A percentile compares a stretch with the other conserved stretches of the same genome.
Evolutionary conservation across 1,139 yeast genomes (phyloP).

Genomic region (Taiozyma sp.): DNA sequence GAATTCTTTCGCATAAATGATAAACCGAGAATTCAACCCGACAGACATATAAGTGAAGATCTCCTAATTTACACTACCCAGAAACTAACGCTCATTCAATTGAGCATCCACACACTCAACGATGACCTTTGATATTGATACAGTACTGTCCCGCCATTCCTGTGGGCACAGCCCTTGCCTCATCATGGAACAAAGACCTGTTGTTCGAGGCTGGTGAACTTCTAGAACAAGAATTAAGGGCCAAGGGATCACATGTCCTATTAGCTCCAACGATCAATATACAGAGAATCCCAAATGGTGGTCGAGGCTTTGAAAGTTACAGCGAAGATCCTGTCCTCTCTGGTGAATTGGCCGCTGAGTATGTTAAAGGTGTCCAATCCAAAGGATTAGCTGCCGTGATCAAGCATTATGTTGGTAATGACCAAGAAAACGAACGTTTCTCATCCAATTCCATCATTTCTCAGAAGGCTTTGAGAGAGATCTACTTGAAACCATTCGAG

Average conservation of each 20-base stretch:
- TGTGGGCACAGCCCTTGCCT: constrained; percentile 31
- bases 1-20: neutral
- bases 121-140: constrained; percentile 34
- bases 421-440: constrained; percentile 48
- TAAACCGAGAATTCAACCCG: neutral
- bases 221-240: constrained; percentile 43
- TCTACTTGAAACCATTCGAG: constrained; percentile 55
- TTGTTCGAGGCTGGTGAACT: constrained; percentile 37
- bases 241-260: constrained; percentile 49
- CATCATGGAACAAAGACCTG: constrained; percentile 33
- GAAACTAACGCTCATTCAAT: too few relatives aligned
- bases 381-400: constrained; percentile 46
- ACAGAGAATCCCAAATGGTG: constrained; percentile 54
- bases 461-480: constrained; percentile 52
- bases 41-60: too few relatives aligned
- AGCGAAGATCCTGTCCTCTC: constrained; percentile 54
- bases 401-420: constrained; percentile 56
- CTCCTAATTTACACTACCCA: too few relatives aligned
- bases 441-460: constrained; percentile 42
- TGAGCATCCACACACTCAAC: neutral
- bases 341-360: constrained; percentile 43
- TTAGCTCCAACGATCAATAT: constrained; percentile 51
- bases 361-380: constrained; percentile 48
- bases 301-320: constrained; percentile 55
- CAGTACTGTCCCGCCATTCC: constrained; percentile 38